Evolutionary conservation across 345 rosid genomes (phyloP), one percentile per base, ranked within the genome.

Genomic region (Euclidium syriacum): DNA sequence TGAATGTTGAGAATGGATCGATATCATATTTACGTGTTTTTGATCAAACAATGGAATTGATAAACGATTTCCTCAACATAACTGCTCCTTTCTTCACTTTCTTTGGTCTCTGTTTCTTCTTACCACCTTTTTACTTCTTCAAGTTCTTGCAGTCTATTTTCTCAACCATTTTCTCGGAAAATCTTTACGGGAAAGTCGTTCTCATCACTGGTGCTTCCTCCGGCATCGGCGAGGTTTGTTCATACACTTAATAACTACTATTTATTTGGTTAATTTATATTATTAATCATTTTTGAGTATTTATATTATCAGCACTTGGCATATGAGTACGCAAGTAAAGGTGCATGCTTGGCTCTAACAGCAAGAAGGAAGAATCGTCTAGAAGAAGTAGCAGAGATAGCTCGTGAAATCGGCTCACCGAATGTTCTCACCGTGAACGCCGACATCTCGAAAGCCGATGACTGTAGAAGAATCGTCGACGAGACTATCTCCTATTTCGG

Each of bases 181-280:
- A 73, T 42, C 68, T 84, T 7, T 23, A 73, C 0, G 81, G 86
- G 3, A 86, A 82, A 65, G 90, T 76, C 0, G 83, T 76, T 30
- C 75, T 86, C 42, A 80, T 84, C 39, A 84, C 88, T 12, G 88
- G 86, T 9, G 86, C 85, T 34, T 84, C 90, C 43, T 84, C 95
- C 1, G 88, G 86, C 42, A 78, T 85, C 2, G 91, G 89, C 50
- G 89, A 85, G 88, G 88, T 81, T n/a, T n/a, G n/a, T n/a, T n/a
- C n/a, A n/a, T n/a, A n/a, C n/a, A n/a, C n/a, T n/a, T n/a, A n/a
- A n/a, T n/a, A n/a, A n/a, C n/a, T n/a, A n/a, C n/a, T n/a, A n/a
- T n/a, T n/a, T n/a, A 38, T 1, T 11, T n/a, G 16, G 17, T 12
- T 18, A 46, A 46, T 18, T 18, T 4, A 10, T 33, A 17, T 19